Conservation (phyloP, 1,284 basidiomycete species). For the Pseudozyma tsukubaensis region DNA sequence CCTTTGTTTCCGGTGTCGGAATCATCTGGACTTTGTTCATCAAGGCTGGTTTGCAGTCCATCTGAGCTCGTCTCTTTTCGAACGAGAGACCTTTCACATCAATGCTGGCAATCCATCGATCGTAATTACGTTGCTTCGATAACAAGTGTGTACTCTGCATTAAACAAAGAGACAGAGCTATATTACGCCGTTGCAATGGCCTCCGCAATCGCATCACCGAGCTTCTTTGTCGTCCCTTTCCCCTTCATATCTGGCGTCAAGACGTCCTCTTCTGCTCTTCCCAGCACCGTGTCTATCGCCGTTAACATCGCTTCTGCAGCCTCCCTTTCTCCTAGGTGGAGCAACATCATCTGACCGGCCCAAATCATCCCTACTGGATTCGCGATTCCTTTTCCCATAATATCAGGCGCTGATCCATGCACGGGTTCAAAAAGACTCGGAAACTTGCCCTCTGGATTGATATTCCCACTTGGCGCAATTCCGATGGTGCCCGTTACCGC, state of each 20-base stretch:
- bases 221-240: slow-evolving; percentile 25
- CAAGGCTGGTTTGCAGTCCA: slow-evolving; percentile 35
- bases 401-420: slow-evolving; percentile 38
- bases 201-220: slow-evolving; percentile 48
- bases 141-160: no score
- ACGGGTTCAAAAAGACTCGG: slow-evolving; percentile 72
- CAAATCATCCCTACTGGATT: slow-evolving; percentile 73
- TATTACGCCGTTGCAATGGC: slow-evolving; percentile 22
- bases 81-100: background rate
- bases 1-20: slow-evolving; percentile 37
- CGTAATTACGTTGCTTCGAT: no score
- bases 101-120: background rate
- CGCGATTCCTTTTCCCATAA: slow-evolving; percentile 55
- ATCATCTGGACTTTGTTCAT: slow-evolving; percentile 50
- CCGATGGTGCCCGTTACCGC: slow-evolving; percentile 75
- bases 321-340: slow-evolving; percentile 73
- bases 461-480: slow-evolving; percentile 74
- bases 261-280: slow-evolving; percentile 8
- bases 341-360: slow-evolving; percentile 75
- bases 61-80: slow-evolving; percentile 2
- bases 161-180: background rate
- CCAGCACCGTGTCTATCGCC: slow-evolving; percentile 72
- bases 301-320: slow-evolving; percentile 73
- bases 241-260: slow-evolving; percentile 54
- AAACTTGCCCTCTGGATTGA: slow-evolving; percentile 72